Evolutionary conservation across 2,329 filamentous ascomycete genomes (phyloP).

Genomic region (Magnaporthiopsis poae): DNA sequence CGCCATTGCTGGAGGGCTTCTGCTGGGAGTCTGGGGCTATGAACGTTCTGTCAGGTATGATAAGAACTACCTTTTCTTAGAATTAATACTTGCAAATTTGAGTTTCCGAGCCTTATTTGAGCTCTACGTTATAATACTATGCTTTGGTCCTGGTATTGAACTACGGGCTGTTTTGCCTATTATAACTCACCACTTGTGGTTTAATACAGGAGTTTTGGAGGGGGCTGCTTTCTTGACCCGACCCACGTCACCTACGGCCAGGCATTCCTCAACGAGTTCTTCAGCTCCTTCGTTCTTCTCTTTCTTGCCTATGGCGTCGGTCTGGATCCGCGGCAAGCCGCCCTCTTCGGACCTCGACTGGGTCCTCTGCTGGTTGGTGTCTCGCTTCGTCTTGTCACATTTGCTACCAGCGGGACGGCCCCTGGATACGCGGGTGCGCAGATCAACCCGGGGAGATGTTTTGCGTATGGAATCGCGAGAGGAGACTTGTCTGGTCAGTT

Average conservation of each 20-base stretch:
- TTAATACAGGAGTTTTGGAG: background rate
- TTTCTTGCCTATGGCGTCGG: background rate
- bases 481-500: background rate
- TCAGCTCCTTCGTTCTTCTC: background rate
- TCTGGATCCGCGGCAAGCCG: background rate
- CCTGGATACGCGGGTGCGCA: background rate
- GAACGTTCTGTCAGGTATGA: background rate
- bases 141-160: background rate
- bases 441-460: background rate
- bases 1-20: background rate
- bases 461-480: background rate
- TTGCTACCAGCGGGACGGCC: background rate
- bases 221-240: background rate
- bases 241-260: background rate
- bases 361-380: background rate
- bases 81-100: too few relatives aligned
- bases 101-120: too few relatives aligned
- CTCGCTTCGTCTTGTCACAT: background rate
- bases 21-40: background rate
- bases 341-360: background rate
- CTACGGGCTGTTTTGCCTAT: background rate
- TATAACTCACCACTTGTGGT: too few relatives aligned
- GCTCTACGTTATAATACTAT: background rate
- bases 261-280: background rate
- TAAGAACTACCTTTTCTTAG: background rate